A percentile compares a stretch with the other conserved stretches of the same genome.
phyloP scores from a whole-genome alignment of 306 rosid genomes.

The Parietaria judaica region DNA sequence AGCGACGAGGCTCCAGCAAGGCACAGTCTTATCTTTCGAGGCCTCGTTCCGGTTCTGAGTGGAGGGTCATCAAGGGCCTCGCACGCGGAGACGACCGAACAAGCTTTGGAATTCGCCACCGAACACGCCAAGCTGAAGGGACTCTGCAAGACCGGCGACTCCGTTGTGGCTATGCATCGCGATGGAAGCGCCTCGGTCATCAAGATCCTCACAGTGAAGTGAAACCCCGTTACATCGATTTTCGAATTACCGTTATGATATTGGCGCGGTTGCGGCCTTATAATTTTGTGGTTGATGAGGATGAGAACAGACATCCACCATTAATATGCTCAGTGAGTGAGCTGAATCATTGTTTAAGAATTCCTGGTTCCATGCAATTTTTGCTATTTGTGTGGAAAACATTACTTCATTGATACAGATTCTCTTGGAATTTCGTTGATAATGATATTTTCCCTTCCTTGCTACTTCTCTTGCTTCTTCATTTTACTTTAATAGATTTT shows the following conservation, averaged over 20 bases:
- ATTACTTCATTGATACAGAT: too few species aligned
- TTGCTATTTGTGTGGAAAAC: too few species aligned
- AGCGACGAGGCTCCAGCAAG: constrained; percentile 98
- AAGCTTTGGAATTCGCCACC: constrained; percentile 75
- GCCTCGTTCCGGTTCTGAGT: constrained; percentile 78
- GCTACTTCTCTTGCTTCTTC: too few species aligned
- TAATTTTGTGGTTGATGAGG: background rate
- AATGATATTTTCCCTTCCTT: too few species aligned
- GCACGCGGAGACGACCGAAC: constrained; percentile 79
- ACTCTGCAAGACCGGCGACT: constrained; percentile 79
- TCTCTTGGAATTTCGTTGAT: too few species aligned
- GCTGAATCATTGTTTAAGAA: too few species aligned
- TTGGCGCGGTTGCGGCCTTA: background rate
- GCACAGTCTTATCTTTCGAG: constrained; percentile 97
- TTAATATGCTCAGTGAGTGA: too few species aligned
- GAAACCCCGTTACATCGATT: constrained; percentile 6
- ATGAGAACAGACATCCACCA: too few species aligned
- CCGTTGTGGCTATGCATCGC: constrained; percentile 89
- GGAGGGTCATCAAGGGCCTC: constrained; percentile 93
- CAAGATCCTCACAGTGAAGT: constrained; percentile 97
- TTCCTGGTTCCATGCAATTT: too few species aligned
- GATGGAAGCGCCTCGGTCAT: constrained; percentile 83
- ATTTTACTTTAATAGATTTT: too few species aligned
- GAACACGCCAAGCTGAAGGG: constrained; percentile 67
- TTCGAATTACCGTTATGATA: background rate